These are phyloP conservation scores for Coemansia sp. DNA, from an alignment of 192 early-diverging fungal genomes.

Conservation along the genomic window DNA sequence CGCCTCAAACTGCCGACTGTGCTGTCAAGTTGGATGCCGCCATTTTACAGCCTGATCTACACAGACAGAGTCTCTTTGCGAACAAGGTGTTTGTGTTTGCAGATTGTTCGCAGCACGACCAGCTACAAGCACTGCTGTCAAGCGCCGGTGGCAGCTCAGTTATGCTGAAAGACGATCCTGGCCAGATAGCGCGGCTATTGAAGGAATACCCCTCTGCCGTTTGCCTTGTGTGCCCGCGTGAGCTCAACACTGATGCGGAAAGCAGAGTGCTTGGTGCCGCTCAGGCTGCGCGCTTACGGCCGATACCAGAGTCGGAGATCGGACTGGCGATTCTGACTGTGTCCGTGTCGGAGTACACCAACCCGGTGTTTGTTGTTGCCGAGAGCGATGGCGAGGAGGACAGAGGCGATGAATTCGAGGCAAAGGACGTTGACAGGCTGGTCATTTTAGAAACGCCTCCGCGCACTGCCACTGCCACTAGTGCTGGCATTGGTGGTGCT, in stretches of 20 bases:
- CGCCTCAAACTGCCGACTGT: slow-evolving; percentile 9
- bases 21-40: slow-evolving; percentile 19
- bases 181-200: background rate
- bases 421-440: no score
- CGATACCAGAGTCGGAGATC: slow-evolving; percentile 41
- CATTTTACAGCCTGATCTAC: slow-evolving; percentile 10
- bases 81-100: slow-evolving; percentile 22
- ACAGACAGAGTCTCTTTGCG: slow-evolving; percentile 17
- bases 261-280: background rate
- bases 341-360: slow-evolving; percentile 24
- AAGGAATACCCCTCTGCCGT: background rate
- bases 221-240: background rate
- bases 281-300: slow-evolving; percentile 1
- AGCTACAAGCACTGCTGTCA: slow-evolving; percentile 8
- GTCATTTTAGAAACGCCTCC: no score
- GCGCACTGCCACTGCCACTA: no score
- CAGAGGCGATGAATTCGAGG: background rate
- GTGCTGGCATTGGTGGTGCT: no score
- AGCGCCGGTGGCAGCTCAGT: slow-evolving; percentile 9
- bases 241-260: background rate
- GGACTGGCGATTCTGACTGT: slow-evolving; percentile 31
- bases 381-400: background rate
- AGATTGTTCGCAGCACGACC: slow-evolving; percentile 14
- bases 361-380: background rate
- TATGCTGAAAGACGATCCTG: background rate